Percentiles rank a stretch among this genome's conserved stretches.
Evolutionary conservation across 352 stramenopile genomes (phyloP).

Genomic region (Blastocystis sp.): DNA sequence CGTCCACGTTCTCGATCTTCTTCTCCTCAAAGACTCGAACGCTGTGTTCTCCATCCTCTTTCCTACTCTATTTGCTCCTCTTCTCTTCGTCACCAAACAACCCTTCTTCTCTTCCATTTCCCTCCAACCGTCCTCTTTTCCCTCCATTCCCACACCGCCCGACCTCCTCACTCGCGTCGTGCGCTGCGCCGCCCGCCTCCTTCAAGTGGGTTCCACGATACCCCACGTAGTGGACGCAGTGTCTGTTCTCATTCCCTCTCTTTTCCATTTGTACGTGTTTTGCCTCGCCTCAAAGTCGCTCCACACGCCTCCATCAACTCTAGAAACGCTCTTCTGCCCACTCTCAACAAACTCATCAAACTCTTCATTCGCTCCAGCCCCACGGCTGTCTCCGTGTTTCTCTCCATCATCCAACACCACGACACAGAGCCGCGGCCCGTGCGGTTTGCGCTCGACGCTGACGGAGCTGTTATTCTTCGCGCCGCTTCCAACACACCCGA

Average conservation of each 20-base stretch:
- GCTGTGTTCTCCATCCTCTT: constrained; percentile 5
- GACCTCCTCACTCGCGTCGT: neutral
- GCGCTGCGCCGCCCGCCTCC: neutral
- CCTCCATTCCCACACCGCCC: neutral
- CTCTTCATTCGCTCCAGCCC: neutral
- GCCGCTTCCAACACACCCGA: neutral
- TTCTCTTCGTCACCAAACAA: constrained; percentile 8
- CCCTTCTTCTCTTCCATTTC: neutral
- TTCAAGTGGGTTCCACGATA: neutral
- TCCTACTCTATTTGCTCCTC: neutral
- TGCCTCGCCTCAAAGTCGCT: neutral
- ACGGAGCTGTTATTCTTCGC: neutral
- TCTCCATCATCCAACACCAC: constrained; percentile 9
- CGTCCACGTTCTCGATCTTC: constrained; percentile 11
- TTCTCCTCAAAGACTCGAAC: neutral
- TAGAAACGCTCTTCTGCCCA: neutral
- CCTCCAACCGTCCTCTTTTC: neutral
- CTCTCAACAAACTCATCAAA: constrained; percentile 29
- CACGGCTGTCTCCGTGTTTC: neutral
- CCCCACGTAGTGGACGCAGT: neutral
- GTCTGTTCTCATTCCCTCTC: neutral
- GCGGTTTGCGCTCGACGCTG: constrained; percentile 11
- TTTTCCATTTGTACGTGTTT: constrained; percentile 50
- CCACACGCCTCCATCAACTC: neutral
- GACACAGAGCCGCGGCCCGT: neutral